Evolutionary conservation across 306 rosid species (phyloP).

Genomic region (Cotoneaster glaucophyllus): DNA sequence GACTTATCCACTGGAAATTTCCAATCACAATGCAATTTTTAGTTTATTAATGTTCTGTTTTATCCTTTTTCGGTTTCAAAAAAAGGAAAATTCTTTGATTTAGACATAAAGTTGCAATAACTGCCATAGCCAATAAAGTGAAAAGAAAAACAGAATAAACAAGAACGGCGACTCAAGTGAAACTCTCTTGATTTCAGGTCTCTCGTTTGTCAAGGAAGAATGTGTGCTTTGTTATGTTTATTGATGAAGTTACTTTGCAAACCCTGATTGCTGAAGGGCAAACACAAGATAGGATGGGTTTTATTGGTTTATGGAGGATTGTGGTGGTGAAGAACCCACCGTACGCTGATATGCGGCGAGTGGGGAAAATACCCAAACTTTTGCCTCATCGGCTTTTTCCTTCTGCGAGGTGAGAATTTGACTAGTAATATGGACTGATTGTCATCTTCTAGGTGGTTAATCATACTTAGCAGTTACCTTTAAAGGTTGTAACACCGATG

Average conservation of each 20-base stretch:
- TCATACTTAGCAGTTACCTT: too few relatives aligned
- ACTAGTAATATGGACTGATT: not conserved
- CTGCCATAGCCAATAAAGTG: not conserved
- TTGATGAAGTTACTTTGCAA: constrained; percentile 65
- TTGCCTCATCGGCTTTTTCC: constrained; percentile 95
- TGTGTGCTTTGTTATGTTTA: constrained; percentile 91
- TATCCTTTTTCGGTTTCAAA: not conserved
- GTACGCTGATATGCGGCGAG: constrained; percentile 81
- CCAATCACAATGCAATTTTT: not conserved
- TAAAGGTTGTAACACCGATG: not conserved
- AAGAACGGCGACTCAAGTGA: not conserved
- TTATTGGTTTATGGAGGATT: constrained; percentile 89
- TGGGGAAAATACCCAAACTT: constrained; percentile 92
- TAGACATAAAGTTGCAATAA: not conserved
- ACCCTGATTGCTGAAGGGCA: constrained; percentile 76
- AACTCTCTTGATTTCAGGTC: constrained; percentile 51
- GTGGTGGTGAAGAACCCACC: constrained; percentile 86
- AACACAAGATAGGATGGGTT: constrained; percentile 71
- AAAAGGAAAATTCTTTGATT: not conserved
- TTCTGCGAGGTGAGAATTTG: constrained; percentile 70
- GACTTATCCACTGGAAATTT: not conserved
- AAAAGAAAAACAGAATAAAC: not conserved
- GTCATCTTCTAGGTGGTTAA: not conserved
- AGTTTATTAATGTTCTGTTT: not conserved
- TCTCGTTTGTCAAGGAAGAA: constrained; percentile 82